Evolutionary conservation across 805 yeast genomes (phyloP).

Genomic region (Saccharomycopsis fibuligera): DNA sequence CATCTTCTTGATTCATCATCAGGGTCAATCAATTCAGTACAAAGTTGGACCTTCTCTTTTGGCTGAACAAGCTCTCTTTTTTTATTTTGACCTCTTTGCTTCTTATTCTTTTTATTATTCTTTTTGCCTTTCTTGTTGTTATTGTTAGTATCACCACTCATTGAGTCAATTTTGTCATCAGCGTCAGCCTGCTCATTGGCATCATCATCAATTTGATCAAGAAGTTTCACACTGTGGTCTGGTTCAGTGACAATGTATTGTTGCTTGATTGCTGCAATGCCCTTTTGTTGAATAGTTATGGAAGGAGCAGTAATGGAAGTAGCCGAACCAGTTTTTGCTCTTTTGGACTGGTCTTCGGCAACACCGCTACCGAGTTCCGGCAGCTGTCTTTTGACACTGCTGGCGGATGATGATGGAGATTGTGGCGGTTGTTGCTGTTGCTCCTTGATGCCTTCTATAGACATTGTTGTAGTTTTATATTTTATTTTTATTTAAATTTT

Average conservation of each 20-base stretch:
- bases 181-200: slow-evolving; percentile 38
- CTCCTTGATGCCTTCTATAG: too few relatives aligned
- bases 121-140: slow-evolving; percentile 39
- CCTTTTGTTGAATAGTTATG: too few relatives aligned
- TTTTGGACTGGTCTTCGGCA: neutral
- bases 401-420: neutral
- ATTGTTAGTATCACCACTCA: too few relatives aligned
- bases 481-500: too few relatives aligned
- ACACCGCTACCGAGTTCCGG: neutral
- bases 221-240: neutral
- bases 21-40: slow-evolving; percentile 58
- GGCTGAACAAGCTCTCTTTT: slow-evolving; percentile 67
- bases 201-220: slow-evolving; percentile 33
- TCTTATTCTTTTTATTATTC: slow-evolving; percentile 37
- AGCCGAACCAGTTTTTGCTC: neutral
- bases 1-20: slow-evolving; percentile 39
- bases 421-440: too few relatives aligned
- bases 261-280: slow-evolving; percentile 71
- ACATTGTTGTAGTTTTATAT: too few relatives aligned
- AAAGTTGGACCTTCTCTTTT: slow-evolving; percentile 57
- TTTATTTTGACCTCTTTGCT: slow-evolving; percentile 76
- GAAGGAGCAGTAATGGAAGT: too few relatives aligned
- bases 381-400: neutral
- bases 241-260: slow-evolving; percentile 47
- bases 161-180: slow-evolving; percentile 36